Conservation (phyloP, 176 grass and related monocot species). For the Chrysopogon serrulatus region DNA sequence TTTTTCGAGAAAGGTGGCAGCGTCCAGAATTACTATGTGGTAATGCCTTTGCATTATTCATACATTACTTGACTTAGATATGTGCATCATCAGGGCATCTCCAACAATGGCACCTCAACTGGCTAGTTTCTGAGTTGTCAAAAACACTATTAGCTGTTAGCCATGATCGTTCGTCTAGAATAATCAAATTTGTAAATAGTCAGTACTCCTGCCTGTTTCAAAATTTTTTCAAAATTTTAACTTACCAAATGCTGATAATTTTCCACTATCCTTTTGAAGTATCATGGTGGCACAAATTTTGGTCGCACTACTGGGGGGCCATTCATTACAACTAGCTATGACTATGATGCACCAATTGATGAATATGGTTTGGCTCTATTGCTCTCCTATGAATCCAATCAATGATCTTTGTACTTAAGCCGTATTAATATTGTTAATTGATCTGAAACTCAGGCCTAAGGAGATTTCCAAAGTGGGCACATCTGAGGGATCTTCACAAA, state of each 20-base stretch:
- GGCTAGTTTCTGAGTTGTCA: neutral
- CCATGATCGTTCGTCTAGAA: neutral
- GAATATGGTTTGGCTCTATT: slow-evolving; percentile 73
- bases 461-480: slow-evolving; percentile 90
- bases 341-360: slow-evolving; percentile 99
- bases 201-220: neutral
- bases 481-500: slow-evolving; percentile 92
- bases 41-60: slow-evolving; percentile 28
- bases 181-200: neutral
- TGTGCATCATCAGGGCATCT: neutral
- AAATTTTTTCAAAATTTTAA: slow-evolving; percentile 20
- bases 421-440: neutral
- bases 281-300: slow-evolving; percentile 97
- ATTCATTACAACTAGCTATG: slow-evolving; percentile 99
- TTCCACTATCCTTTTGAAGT: slow-evolving; percentile 47
- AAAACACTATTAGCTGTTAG: neutral
- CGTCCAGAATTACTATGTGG: slow-evolving; percentile 96
- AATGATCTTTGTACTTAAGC: neutral
- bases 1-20: slow-evolving; percentile 95
- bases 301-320: slow-evolving; percentile 92
- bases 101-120: neutral
- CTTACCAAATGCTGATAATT: slow-evolving; percentile 2
- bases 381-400: neutral
- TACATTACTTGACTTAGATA: neutral
- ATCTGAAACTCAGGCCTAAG: slow-evolving; percentile 54